phyloP scores from a whole-genome alignment of 768 basidiomycete genomes.

The Obba rivulosa region DNA sequence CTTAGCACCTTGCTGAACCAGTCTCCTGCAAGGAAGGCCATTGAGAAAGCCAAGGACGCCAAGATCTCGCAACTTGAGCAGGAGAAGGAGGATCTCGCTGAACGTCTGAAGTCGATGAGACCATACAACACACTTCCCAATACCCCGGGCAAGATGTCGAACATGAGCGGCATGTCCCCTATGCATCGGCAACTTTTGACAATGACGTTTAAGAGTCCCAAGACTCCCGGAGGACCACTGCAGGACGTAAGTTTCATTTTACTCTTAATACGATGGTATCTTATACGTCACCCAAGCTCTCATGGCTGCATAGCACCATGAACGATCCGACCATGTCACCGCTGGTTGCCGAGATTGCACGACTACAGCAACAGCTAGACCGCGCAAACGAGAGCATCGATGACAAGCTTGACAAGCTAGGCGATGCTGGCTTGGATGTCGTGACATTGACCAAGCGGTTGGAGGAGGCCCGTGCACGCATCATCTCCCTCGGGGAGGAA shows the following conservation, averaged over 20 bases:
- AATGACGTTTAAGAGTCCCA: slow-evolving; percentile 64
- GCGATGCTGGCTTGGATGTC: slow-evolving; percentile 72
- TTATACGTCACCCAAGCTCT: slow-evolving; percentile 43
- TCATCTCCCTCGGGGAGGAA: slow-evolving; percentile 60
- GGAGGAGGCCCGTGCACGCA: slow-evolving; percentile 61
- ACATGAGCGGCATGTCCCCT: slow-evolving; percentile 63
- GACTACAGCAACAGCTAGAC: slow-evolving; percentile 72
- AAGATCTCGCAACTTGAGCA: slow-evolving; percentile 72
- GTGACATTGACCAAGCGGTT: slow-evolving; percentile 66
- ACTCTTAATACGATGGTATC: background rate
- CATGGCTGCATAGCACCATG: slow-evolving; percentile 64
- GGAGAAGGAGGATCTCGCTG: slow-evolving; percentile 71
- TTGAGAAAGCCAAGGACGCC: slow-evolving; percentile 71
- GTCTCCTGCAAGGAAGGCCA: slow-evolving; percentile 70
- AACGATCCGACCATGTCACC: slow-evolving; percentile 55
- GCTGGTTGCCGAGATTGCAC: slow-evolving; percentile 64
- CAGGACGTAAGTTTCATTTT: slow-evolving; percentile 52
- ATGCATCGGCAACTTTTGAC: slow-evolving; percentile 68
- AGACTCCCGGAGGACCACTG: slow-evolving; percentile 74
- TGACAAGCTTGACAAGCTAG: slow-evolving; percentile 81
- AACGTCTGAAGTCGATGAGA: slow-evolving; percentile 58
- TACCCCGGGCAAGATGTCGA: slow-evolving; percentile 53
- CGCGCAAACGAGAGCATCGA: slow-evolving; percentile 82
- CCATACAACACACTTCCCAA: slow-evolving; percentile 44
- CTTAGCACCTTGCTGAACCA: slow-evolving; percentile 62